A percentile compares a stretch with the other conserved stretches of the same genome.
Evolutionary conservation across 2,329 filamentous ascomycete species (phyloP).

Genomic region (Ciborinia camelliae): DNA sequence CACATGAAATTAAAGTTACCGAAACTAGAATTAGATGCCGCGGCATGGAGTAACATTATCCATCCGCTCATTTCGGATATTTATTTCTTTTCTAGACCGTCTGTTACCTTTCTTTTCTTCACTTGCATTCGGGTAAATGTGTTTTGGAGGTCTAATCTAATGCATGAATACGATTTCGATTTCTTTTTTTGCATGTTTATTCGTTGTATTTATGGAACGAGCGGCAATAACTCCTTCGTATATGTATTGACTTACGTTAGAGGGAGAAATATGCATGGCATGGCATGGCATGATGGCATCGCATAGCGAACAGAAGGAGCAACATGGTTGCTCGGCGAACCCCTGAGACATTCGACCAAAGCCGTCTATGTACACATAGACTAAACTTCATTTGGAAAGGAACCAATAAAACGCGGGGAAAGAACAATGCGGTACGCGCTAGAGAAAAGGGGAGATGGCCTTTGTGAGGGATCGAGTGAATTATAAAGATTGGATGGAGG

Average conservation of each 20-base stretch:
- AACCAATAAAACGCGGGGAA: not conserved
- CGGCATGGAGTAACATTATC: not conserved
- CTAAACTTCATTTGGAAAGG: not conserved
- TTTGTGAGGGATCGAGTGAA: not conserved
- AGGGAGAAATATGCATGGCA: not conserved
- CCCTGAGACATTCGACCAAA: constrained; percentile 2
- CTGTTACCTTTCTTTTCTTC: not conserved
- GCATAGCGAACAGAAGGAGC: too few relatives aligned
- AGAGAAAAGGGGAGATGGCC: not conserved
- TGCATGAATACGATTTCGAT: not conserved
- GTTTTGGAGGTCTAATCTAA: not conserved
- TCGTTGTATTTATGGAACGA: not conserved
- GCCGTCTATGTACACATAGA: not conserved
- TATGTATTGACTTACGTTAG: not conserved
- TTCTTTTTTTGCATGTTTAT: not conserved
- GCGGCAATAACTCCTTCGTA: not conserved
- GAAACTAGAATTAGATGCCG: constrained; percentile 9
- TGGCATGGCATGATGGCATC: too few relatives aligned
- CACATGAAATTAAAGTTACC: not conserved
- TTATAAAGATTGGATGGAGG: constrained; percentile 2
- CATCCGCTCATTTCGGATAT: not conserved
- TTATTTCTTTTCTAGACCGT: not conserved
- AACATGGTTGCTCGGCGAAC: constrained; percentile 11
- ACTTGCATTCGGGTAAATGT: not conserved
- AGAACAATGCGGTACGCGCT: not conserved